These are phyloP conservation scores for Cyberlindnera xylosilytica DNA, from an alignment of 805 yeast species.

Conservation along the genomic window DNA sequence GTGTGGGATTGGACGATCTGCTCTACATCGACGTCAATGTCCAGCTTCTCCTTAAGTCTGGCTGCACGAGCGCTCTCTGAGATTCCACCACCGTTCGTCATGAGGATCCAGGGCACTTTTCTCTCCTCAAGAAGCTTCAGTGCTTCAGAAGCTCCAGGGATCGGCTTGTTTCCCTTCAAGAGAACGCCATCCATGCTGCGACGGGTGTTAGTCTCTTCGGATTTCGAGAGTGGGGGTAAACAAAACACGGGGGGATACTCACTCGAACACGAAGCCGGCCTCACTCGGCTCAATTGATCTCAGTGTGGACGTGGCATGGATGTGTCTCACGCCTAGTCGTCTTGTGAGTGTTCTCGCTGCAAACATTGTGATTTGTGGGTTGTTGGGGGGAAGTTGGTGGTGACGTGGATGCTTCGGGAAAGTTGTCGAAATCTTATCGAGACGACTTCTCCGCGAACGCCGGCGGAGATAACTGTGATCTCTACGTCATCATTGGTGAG, in stretches of 20 bases:
- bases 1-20: conserved; percentile 89
- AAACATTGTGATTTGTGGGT: neutral
- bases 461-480: no score
- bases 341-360: neutral
- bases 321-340: neutral
- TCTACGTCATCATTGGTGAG: no score
- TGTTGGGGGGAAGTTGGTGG: neutral
- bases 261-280: conserved; percentile 17
- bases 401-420: neutral
- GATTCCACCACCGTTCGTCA: conserved; percentile 91
- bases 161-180: conserved; percentile 65
- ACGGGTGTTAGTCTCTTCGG: conserved; percentile 2
- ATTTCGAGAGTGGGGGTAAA: neutral
- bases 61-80: conserved; percentile 59
- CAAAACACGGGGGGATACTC: neutral
- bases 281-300: conserved; percentile 9
- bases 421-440: neutral
- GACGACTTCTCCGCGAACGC: neutral
- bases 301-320: neutral
- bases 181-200: conserved; percentile 81
- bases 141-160: conserved; percentile 64
- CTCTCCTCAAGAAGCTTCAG: conserved; percentile 47
- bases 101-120: conserved; percentile 71
- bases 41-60: conserved; percentile 45
- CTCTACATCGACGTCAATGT: conserved; percentile 25